Conservation (phyloP, 371 early-diverging fungal species). For the Basidiobolus meristosporus region DNA sequence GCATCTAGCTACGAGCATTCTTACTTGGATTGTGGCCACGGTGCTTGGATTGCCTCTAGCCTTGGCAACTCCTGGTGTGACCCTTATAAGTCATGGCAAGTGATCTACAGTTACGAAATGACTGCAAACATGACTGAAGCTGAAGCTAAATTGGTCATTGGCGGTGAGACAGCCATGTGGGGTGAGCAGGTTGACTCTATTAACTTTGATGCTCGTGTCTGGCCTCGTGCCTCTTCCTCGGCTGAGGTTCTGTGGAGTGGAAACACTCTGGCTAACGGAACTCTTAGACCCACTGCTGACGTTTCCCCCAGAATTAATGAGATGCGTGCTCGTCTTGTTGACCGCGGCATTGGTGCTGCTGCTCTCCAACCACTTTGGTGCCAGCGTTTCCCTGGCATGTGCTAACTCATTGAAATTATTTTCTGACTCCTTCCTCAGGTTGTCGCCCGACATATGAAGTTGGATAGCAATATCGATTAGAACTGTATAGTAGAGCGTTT, state of each 20-base stretch:
- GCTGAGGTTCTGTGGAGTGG: slow-evolving; percentile 63
- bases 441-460: no score
- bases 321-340: slow-evolving; percentile 45
- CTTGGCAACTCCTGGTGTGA: slow-evolving; percentile 51
- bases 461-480: no score
- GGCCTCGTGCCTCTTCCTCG: slow-evolving; percentile 53
- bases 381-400: no score
- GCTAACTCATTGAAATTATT: no score
- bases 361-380: slow-evolving; percentile 57
- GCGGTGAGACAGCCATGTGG: slow-evolving; percentile 48
- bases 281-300: slow-evolving; percentile 29
- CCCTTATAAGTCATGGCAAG: slow-evolving; percentile 68
- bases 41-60: slow-evolving; percentile 37
- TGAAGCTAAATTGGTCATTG: no score
- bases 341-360: slow-evolving; percentile 41
- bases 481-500: no score
- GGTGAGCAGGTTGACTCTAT: slow-evolving; percentile 45
- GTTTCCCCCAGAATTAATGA: slow-evolving; percentile 49
- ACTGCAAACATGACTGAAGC: slow-evolving; percentile 7
- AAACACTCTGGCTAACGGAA: slow-evolving; percentile 24
- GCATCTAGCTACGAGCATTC: slow-evolving; percentile 32
- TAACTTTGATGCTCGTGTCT: slow-evolving; percentile 34
- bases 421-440: no score
- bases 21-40: slow-evolving; percentile 51
- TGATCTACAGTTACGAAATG: slow-evolving; percentile 37